Conservation (phyloP, 1,284 basidiomycete species). For the Irpex lacteus region DNA sequence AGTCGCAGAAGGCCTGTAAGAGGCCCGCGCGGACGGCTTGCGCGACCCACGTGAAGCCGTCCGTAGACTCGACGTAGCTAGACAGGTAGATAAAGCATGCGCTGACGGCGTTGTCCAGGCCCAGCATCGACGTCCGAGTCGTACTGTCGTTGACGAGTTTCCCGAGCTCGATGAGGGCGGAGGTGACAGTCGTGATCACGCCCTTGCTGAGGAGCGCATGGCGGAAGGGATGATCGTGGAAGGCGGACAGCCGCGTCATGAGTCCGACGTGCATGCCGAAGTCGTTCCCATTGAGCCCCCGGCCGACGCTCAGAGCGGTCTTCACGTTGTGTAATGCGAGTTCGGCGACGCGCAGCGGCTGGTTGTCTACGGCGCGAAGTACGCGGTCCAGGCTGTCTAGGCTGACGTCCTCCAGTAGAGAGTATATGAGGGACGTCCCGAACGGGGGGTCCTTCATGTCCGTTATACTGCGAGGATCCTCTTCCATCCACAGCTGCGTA, state of each 20-base stretch:
- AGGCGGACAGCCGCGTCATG: constrained; percentile 23
- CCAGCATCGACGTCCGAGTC: constrained; percentile 12
- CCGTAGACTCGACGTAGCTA: constrained; percentile 36
- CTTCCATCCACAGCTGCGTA: constrained; percentile 34
- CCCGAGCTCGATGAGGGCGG: constrained; percentile 29
- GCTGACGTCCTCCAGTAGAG: constrained; percentile 23
- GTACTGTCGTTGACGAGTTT: constrained; percentile 15
- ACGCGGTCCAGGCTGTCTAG: constrained; percentile 27
- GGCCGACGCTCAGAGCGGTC: not conserved
- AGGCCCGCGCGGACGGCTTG: constrained; percentile 34
- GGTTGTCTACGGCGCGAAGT: constrained; percentile 24
- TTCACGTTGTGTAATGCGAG: constrained; percentile 28
- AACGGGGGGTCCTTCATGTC: constrained; percentile 28
- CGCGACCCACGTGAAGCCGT: constrained; percentile 37
- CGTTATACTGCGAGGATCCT: constrained; percentile 21
- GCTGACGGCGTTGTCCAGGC: constrained; percentile 27
- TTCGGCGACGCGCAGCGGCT: constrained; percentile 28
- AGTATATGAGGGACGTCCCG: constrained; percentile 12
- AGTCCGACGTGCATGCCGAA: constrained; percentile 29
- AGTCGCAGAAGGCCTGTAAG: constrained; percentile 30
- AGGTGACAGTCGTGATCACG: constrained; percentile 29
- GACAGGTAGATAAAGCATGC: constrained; percentile 30
- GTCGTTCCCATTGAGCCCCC: not conserved
- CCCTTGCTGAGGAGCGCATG: constrained; percentile 31
- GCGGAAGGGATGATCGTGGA: constrained; percentile 26